Percentiles rank a stretch among this genome's conserved stretches.
Conservation (phyloP, 169 alveolate species). For the Cryptosporidium parvum region DNA sequence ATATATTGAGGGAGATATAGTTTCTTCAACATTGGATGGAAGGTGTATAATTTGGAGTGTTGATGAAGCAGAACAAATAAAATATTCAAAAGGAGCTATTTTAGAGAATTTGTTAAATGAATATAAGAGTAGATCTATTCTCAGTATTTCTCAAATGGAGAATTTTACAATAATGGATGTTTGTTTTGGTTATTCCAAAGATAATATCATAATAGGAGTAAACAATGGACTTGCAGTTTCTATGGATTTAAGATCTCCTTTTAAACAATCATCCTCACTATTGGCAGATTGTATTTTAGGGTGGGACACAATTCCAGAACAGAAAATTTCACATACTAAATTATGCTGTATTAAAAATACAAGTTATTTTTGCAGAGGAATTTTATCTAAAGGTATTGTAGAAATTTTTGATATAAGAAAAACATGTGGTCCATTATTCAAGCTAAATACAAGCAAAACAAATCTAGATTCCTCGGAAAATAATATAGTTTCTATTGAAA, state of each 20-base stretch:
- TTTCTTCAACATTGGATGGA: slow-evolving; percentile 60
- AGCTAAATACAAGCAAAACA: not conserved
- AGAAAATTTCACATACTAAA: slow-evolving; percentile 4
- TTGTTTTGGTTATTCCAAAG: slow-evolving; percentile 55
- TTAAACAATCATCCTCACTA: slow-evolving; percentile 46
- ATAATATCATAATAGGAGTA: slow-evolving; percentile 33
- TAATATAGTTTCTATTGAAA: slow-evolving; percentile 35
- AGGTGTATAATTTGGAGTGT: slow-evolving; percentile 48
- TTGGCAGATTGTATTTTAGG: slow-evolving; percentile 57
- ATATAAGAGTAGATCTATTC: not conserved
- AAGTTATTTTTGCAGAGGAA: slow-evolving; percentile 31
- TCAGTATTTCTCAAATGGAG: slow-evolving; percentile 9
- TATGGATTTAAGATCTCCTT: slow-evolving; percentile 65
- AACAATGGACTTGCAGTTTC: slow-evolving; percentile 65
- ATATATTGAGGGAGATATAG: slow-evolving; percentile 3
- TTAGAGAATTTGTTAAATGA: not conserved
- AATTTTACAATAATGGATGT: slow-evolving; percentile 51
- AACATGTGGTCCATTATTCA: slow-evolving; percentile 56
- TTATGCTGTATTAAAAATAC: slow-evolving; percentile 40
- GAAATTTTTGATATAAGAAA: slow-evolving; percentile 67
- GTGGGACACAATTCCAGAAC: slow-evolving; percentile 24
- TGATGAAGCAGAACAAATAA: not conserved
- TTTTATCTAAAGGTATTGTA: slow-evolving; percentile 16
- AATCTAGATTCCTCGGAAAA: not conserved
- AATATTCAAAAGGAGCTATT: not conserved